phyloP scores from a whole-genome alignment of 2,329 filamentous ascomycete species.

The Microdochium trichocladiopsis region DNA sequence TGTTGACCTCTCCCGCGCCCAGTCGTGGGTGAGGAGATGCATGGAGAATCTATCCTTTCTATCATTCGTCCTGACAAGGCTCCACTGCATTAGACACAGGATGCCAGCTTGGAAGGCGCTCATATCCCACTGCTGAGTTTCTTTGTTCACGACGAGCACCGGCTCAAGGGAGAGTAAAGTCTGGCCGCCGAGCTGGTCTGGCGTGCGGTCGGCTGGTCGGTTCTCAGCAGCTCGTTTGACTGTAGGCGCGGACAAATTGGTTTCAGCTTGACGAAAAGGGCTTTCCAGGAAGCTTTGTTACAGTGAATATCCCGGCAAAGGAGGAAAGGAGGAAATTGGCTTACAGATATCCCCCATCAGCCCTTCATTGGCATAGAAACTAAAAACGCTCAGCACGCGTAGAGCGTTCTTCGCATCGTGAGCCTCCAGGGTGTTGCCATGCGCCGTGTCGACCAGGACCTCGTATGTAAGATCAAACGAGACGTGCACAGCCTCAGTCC shows the following conservation, averaged over 20 bases:
- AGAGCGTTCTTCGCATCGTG: slow-evolving; percentile 10
- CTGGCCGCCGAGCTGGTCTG: neutral
- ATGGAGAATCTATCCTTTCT: slow-evolving; percentile 1
- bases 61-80: slow-evolving; percentile 2
- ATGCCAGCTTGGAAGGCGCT: slow-evolving; percentile 1
- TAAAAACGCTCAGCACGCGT: slow-evolving; percentile 14
- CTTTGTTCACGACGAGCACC: neutral
- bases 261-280: too few species aligned
- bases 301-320: too few species aligned
- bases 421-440: neutral
- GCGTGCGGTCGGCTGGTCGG: slow-evolving; percentile 1
- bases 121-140: slow-evolving; percentile 1
- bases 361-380: slow-evolving; percentile 19
- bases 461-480: slow-evolving; percentile 16
- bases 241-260: neutral
- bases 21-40: slow-evolving; percentile 3
- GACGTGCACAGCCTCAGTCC: slow-evolving; percentile 5
- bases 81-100: slow-evolving; percentile 1
- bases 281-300: too few species aligned
- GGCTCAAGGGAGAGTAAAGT: neutral
- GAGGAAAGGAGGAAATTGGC: too few species aligned
- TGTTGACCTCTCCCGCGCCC: slow-evolving; percentile 4
- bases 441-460: slow-evolving; percentile 5
- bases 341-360: slow-evolving; percentile 5
- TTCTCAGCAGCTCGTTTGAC: slow-evolving; percentile 7